A percentile compares a stretch with the other conserved stretches of the same genome.
phyloP scores from a whole-genome alignment of 768 basidiomycete genomes.

The Naematelia aurantialba region DNA sequence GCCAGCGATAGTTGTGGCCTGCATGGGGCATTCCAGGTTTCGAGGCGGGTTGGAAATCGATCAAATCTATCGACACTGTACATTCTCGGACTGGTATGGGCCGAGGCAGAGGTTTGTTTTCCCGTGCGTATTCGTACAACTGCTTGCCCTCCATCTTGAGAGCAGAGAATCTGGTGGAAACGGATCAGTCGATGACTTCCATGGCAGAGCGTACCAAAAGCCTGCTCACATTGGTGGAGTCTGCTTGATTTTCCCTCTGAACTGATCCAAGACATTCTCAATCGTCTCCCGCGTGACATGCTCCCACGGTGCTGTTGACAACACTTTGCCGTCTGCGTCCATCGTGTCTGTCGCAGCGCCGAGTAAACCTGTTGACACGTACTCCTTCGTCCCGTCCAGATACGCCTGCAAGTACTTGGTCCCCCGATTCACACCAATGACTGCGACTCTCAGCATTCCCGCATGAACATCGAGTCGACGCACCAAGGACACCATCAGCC shows the following conservation, averaged over 20 bases:
- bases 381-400: slow-evolving; percentile 61
- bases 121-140: slow-evolving; percentile 89
- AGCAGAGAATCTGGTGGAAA: slow-evolving; percentile 76
- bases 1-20: slow-evolving; percentile 74
- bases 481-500: slow-evolving; percentile 90
- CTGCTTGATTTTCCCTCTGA: slow-evolving; percentile 84
- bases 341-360: slow-evolving; percentile 94
- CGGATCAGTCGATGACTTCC: not conserved
- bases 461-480: not conserved
- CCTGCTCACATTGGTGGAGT: slow-evolving; percentile 77
- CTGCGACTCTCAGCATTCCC: slow-evolving; percentile 57
- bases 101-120: slow-evolving; percentile 83
- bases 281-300: slow-evolving; percentile 78
- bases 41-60: slow-evolving; percentile 65
- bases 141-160: slow-evolving; percentile 98
- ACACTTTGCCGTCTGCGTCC: slow-evolving; percentile 80
- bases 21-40: not conserved
- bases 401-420: slow-evolving; percentile 8
- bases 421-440: slow-evolving; percentile 77
- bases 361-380: slow-evolving; percentile 80
- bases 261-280: slow-evolving; percentile 64
- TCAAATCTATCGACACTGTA: slow-evolving; percentile 72
- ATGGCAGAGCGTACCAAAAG: not conserved
- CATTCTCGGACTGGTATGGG: slow-evolving; percentile 85
- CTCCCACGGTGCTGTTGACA: slow-evolving; percentile 57